These are phyloP conservation scores for Celoporthe dispersa DNA, from an alignment of 2,329 filamentous ascomycete species.

Conservation along the genomic window DNA sequence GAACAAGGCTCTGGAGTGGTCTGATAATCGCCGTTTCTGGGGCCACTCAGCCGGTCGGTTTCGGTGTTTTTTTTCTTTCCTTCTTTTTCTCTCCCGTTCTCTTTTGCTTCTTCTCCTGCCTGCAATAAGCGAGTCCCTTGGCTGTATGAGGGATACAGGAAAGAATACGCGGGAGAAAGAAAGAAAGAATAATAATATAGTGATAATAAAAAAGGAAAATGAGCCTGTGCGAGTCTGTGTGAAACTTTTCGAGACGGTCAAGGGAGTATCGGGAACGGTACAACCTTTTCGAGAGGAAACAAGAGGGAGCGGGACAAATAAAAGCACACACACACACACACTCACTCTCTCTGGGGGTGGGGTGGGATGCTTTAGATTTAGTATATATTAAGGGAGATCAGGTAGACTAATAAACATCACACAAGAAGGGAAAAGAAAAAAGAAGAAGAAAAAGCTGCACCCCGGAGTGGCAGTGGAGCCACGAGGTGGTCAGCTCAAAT, in stretches of 20 bases:
- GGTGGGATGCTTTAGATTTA: not conserved
- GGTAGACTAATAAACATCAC: not conserved
- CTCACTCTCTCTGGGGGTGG: no score
- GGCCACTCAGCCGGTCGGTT: constrained; percentile 25
- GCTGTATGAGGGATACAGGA: not conserved
- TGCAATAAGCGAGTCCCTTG: not conserved
- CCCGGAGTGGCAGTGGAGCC: constrained; percentile 19
- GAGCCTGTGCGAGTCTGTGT: not conserved
- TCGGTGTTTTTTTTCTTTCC: constrained; percentile 4
- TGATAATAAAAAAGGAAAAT: not conserved
- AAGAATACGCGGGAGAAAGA: not conserved
- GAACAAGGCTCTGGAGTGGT: constrained; percentile 25
- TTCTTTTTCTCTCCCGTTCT: not conserved
- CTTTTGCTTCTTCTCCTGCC: not conserved
- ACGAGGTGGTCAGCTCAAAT: constrained; percentile 19
- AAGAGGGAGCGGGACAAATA: not conserved
- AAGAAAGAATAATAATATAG: not conserved
- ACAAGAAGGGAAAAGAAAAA: not conserved
- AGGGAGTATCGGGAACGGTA: constrained; percentile 9
- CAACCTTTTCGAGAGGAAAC: not conserved
- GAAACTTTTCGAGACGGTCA: constrained; percentile 11
- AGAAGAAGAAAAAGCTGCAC: constrained; percentile 14
- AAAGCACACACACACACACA: constrained; percentile 7
- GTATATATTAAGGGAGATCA: not conserved
- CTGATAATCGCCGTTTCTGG: constrained; percentile 29